phyloP scores from a whole-genome alignment of 2,329 filamentous ascomycete genomes.

The Botrytis porri region DNA sequence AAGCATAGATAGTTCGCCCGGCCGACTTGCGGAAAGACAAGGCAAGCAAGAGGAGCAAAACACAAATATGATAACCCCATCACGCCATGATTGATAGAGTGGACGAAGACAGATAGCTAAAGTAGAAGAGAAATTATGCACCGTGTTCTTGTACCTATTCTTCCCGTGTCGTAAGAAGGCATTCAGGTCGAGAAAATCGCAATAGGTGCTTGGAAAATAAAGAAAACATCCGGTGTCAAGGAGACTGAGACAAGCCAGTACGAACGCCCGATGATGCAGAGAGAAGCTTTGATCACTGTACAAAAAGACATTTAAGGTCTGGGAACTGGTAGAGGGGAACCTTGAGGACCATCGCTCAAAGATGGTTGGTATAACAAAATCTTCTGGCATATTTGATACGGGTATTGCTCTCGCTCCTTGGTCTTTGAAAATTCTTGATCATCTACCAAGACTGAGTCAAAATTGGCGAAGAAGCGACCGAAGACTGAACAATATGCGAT shows the following conservation, averaged over 20 bases:
- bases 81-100: slow-evolving; percentile 6
- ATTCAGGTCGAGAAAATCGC: not conserved
- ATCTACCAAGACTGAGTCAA: not conserved
- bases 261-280: slow-evolving; percentile 10
- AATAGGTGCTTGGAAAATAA: not conserved
- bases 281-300: not conserved
- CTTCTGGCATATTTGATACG: not conserved
- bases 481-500: not conserved
- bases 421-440: not conserved
- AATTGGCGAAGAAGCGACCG: not conserved
- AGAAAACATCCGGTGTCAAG: not conserved
- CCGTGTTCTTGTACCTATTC: not conserved
- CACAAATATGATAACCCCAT: not conserved
- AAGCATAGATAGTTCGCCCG: slow-evolving; percentile 2
- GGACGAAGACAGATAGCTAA: not conserved
- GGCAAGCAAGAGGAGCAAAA: slow-evolving; percentile 6
- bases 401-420: not conserved
- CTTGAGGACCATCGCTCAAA: not conserved
- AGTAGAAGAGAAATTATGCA: not conserved
- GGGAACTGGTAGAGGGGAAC: not conserved
- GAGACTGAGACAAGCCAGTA: not conserved
- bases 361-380: not conserved
- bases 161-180: not conserved
- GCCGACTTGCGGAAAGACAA: not conserved
- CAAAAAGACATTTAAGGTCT: slow-evolving; percentile 6